Evolutionary conservation across 257 asterid genomes (phyloP), one percentile per base, ranked within the genome.

Genomic region (Solanum virginianum): DNA sequence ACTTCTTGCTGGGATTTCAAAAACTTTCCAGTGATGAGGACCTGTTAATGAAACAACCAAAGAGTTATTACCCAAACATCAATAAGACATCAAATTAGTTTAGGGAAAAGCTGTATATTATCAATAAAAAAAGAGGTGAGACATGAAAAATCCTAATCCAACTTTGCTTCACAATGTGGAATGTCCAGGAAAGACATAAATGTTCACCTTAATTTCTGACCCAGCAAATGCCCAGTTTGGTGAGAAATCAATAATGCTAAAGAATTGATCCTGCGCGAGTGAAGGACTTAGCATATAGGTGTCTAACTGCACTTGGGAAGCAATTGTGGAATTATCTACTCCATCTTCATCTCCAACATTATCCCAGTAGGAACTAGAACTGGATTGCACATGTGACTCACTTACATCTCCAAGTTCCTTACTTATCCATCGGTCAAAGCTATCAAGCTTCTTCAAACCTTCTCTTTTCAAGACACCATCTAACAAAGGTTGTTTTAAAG

Each of bases 351-450:
- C 89, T 85, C 90, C 92, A 83, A 93, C 97, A 84, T 87, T 86
- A 87, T 91, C 98, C 99, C 99, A 96, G 90, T 93, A 91, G 80
- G 87, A 80, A 83, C 90, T 92, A 79, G 97, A 90, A 88, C 85
- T 87, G 80, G 98, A 86, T 87, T 91, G 95, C 88, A 88, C 51
- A 83, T 88, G 89, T 57, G 97, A 85, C 88, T 93, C 98, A 77
- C 93, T 88, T 51, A 96, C 98, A 89, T 96, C 99, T 71, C 91
- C 99, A 20, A 96, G 97, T 89, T 96, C 99, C 91, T 89, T 94
- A 88, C 95, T 93, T 91, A 96, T 92, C 99, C 98, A 96, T 62
- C 98, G 95, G 87, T 94, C 99, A 88, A 96, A 96, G 92, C 99
- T 96, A 88, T 96, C 99, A 14, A 96, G 94, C 92, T 96, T 96